Evolutionary conservation across 257 asterid species (phyloP).

Genomic region (Nemophila menziesii): DNA sequence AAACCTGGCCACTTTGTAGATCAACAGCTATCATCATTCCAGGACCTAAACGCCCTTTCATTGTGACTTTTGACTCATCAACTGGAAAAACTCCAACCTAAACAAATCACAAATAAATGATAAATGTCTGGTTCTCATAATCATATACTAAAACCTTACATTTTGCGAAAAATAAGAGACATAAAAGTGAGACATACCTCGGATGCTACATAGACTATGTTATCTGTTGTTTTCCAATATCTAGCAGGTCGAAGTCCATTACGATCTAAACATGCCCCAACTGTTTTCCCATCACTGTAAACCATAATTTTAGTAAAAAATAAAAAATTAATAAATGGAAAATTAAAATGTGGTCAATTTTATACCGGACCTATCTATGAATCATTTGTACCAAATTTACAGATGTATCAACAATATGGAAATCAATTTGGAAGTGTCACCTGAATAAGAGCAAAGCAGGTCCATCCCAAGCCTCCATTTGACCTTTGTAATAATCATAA

Average conservation of each 20-base stretch:
- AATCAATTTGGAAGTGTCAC: conserved; percentile 29
- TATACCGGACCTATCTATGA: too few species aligned
- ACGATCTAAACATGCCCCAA: conserved; percentile 98
- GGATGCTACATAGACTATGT: conserved; percentile 93
- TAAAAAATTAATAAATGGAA: too few species aligned
- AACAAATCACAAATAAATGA: not conserved
- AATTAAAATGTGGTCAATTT: too few species aligned
- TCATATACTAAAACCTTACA: not conserved
- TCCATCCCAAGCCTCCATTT: conserved; percentile 99
- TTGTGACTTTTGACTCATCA: conserved; percentile 81
- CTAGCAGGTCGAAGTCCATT: conserved; percentile 99
- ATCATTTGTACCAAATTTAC: too few species aligned
- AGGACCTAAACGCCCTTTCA: conserved; percentile 99
- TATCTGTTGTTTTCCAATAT: conserved; percentile 93
- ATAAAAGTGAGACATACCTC: conserved; percentile 48
- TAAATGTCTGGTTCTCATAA: not conserved
- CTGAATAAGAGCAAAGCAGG: conserved; percentile 98
- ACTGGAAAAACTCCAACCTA: conserved; percentile 94
- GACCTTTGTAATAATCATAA: conserved; percentile 97
- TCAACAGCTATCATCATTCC: conserved; percentile 99
- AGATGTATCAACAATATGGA: not conserved
- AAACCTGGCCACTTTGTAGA: conserved; percentile 79
- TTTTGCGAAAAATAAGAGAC: not conserved
- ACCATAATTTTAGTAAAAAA: conserved; percentile 7
- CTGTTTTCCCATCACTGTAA: conserved; percentile 93